Conservation (phyloP, 2,329 filamentous ascomycete genomes). For the Hypoxylon sp. region DNA sequence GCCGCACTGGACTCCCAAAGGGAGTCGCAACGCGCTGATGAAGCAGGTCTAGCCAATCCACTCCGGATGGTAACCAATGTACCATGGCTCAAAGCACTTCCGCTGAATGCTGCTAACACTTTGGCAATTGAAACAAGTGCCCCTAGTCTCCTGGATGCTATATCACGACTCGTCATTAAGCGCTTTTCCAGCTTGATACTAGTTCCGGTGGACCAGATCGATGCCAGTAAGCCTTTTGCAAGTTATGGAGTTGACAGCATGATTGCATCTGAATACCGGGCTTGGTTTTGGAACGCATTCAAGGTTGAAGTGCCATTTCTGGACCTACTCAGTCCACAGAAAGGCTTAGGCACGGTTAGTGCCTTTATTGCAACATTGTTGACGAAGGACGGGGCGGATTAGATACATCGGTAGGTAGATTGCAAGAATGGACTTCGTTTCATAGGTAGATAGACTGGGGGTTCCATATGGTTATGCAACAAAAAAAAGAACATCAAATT, state of each 20-base stretch:
- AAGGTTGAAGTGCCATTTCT: constrained; percentile 47
- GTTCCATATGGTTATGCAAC: too few species aligned
- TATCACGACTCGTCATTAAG: constrained; percentile 11
- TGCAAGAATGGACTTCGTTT: too few species aligned
- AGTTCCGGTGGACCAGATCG: constrained; percentile 25
- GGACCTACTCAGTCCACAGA: constrained; percentile 34
- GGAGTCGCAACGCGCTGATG: too few species aligned
- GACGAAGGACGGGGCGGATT: too few species aligned
- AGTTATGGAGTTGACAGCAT: constrained; percentile 48
- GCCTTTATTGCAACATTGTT: too few species aligned
- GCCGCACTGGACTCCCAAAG: constrained; percentile 11
- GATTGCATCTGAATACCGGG: constrained; percentile 48
- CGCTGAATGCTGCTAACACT: constrained; percentile 7
- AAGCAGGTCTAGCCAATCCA: too few species aligned
- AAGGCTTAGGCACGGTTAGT: too few species aligned
- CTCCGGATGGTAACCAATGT: too few species aligned
- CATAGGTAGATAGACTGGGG: too few species aligned
- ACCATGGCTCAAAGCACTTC: too few species aligned
- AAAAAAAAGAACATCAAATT: too few species aligned
- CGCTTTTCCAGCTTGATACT: constrained; percentile 31
- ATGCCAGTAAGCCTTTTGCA: constrained; percentile 28
- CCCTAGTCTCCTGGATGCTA: constrained; percentile 37
- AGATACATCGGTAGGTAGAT: too few species aligned
- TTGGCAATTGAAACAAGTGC: neutral
- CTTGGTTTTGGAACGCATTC: constrained; percentile 47